A percentile compares a stretch with the other conserved stretches of the same genome.
Evolutionary conservation across 768 basidiomycete species (phyloP).

Genomic region (Lentinula detonsa): DNA sequence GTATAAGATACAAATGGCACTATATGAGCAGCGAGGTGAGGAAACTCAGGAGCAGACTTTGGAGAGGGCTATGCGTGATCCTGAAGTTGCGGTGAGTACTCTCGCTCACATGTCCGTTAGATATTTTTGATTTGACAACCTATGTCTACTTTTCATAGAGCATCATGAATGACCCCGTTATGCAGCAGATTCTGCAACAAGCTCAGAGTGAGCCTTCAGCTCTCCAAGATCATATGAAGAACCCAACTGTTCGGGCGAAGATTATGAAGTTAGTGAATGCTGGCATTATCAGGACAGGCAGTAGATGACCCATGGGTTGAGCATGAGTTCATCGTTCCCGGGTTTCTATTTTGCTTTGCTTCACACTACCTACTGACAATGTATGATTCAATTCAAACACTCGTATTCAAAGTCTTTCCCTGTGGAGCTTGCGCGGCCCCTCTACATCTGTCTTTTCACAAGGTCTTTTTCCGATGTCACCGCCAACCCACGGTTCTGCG

Average conservation of each 20-base stretch:
- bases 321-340: not conserved
- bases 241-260: conserved; percentile 72
- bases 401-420: not conserved
- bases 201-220: conserved; percentile 86
- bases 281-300: conserved; percentile 88
- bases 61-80: conserved; percentile 94
- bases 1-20: conserved; percentile 72
- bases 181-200: conserved; percentile 94
- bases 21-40: conserved; percentile 69
- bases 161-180: conserved; percentile 87
- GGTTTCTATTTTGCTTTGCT: not conserved
- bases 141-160: conserved; percentile 30
- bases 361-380: not conserved
- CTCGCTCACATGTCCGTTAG: not conserved
- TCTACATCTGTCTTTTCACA: not conserved
- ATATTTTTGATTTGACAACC: conserved; percentile 3
- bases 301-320: conserved; percentile 1
- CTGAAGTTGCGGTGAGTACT: conserved; percentile 79
- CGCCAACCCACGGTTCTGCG: not conserved
- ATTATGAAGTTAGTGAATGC: conserved; percentile 89
- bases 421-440: not conserved
- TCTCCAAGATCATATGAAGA: conserved; percentile 95
- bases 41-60: conserved; percentile 94
- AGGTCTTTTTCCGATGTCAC: not conserved
- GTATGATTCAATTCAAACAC: conserved; percentile 3